phyloP scores from a whole-genome alignment of 441 rosid genomes.

The Pelargonium myrrhifolium region DNA sequence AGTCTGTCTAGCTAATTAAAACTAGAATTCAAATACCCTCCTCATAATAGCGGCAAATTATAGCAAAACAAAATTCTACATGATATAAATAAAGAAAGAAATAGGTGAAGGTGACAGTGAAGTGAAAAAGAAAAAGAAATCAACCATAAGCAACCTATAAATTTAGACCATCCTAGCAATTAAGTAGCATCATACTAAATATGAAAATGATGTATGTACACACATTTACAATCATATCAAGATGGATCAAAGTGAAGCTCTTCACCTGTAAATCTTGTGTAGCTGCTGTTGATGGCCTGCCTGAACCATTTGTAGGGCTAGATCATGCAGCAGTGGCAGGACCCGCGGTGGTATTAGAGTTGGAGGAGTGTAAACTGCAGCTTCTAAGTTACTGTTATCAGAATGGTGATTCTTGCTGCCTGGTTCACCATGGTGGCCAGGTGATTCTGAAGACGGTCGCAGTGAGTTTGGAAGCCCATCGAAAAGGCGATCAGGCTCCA shows the following conservation, averaged over 20 bases:
- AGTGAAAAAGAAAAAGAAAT: no score
- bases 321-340: constrained; percentile 83
- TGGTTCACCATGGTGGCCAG: constrained; percentile 36
- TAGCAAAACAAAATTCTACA: no score
- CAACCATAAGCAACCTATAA: no score
- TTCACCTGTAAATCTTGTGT: constrained; percentile 64
- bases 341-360: constrained; percentile 79
- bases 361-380: constrained; percentile 61
- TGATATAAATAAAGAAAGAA: no score
- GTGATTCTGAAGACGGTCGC: constrained; percentile 23
- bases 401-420: constrained; percentile 44
- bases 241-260: constrained; percentile 9
- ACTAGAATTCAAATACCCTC: no score
- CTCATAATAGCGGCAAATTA: no score
- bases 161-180: no score
- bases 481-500: background rate
- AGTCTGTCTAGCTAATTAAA: no score
- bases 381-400: constrained; percentile 45
- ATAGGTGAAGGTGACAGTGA: no score
- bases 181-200: no score
- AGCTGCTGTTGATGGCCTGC: constrained; percentile 81
- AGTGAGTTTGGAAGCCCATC: background rate
- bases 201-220: no score
- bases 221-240: background rate
- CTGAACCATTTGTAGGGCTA: constrained; percentile 86